Evolutionary conservation across 2,329 filamentous ascomycete genomes (phyloP), one percentile per base, ranked within the genome.

Genomic region (Coniosporium tulheliwenetii): DNA sequence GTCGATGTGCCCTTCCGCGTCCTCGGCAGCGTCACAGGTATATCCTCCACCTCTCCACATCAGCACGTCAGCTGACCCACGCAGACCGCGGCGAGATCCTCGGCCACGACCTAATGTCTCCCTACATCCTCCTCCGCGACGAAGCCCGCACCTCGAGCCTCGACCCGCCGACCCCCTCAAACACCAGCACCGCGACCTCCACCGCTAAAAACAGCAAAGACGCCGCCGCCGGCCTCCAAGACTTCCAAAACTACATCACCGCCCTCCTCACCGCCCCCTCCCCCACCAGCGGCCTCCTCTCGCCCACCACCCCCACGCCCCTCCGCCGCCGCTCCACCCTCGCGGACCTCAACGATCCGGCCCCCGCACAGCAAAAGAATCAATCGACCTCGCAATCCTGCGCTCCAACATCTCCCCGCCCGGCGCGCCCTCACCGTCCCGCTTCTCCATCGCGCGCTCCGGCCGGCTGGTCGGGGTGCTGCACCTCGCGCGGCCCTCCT

Each of bases 1-100:
- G 81, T 95, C 35, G 89, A 93, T 47, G 70, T 95, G 26, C 91
- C 91, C 0, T 95, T 98, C 54, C 77, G 91, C 35, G 83, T 98
- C 2, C 75, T 96, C 39, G 89, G 89, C 34, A 91, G 89, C 50
- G 89, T 98, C 32, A 93, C 93, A 62, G 77, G 76, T 58, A 54
- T 45, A 57, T 39, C 12, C 5, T 33, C 12, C 31, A 36, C 32
- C 40, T 30, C 5, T 34, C 30, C 19, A 37, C 30, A 2, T 8
- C 12, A 5, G 13, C 8, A 39, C 51, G 14, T 38, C 38, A 10
- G 13, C 32, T 60, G 45, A 61, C 42, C 10, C 38, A 33, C 37
- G 8, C 39, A 75, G 69, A 58, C 44, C 75, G 85, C 50, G 89
- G 89, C 47, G 85, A 93, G 52, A 81, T 93, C 30, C 71, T 95